Evolutionary conservation across 1,139 yeast species (phyloP), one percentile per base, ranked within the genome.

Genomic region (Magnusiomyces magnusii): DNA sequence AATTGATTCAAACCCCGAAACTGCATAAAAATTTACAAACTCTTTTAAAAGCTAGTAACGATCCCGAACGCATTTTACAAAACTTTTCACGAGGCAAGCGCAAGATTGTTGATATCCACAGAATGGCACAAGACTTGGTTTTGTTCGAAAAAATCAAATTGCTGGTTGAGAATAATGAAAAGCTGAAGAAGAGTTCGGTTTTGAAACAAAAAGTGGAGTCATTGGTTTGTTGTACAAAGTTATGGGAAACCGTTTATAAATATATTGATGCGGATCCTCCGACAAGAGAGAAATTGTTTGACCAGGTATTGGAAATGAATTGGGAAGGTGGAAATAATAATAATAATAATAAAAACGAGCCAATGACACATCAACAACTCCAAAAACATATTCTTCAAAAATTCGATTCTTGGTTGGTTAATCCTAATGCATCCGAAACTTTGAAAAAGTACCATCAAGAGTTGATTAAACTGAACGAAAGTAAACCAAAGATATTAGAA

Each of bases 41-140:
- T 1, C 56, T 57, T 2, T 54, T 70, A 53, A 75, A 73, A 49
- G 67, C 69, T 2, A 74, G 80, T 3, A 75, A 77, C 13, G 90
- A 85, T 70, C 71, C 82, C 2, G 75, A 77, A 21, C 76, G 90
- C 59, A 75, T 82, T 13, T 65, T 85, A 2, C 87, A 86, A 65
- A 75, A 82, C 56, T 71, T 82, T 56, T 64, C 66, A 9, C 70
- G 80, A 60, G 78, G 78, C 9, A 71, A 76, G 55, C 80, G 80
- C 0, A 76, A 73, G 28, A 77, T 81, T 0, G 61, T 73, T 19
- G 85, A 81, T 54, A 66, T 82, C 53, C 66, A 79, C 1, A 73
- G 76, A 21, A 65, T 80, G 7, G 78, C 82, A 0, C 69, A 70
- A 23, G 76, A 82, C 0, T 68, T 82, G 3, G 64, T 66, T 21